phyloP scores from a whole-genome alignment of 108 stramenopile species.

The Aurantiochytrium sp. region DNA sequence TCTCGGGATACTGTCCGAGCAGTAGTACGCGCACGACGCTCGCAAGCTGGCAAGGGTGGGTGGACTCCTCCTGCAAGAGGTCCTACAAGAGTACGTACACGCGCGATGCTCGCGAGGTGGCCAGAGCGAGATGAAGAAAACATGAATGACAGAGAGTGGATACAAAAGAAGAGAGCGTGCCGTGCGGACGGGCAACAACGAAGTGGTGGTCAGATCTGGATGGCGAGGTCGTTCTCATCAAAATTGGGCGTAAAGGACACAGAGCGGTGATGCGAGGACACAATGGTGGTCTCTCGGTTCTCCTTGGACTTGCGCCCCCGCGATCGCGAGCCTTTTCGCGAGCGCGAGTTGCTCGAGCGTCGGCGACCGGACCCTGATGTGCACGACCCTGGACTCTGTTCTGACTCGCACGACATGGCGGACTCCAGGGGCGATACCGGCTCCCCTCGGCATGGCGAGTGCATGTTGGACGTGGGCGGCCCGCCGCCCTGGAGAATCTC shows the following conservation, averaged over 20 bases:
- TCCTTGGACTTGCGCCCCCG: background rate
- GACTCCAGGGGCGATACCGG: background rate
- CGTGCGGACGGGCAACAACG: too few species aligned
- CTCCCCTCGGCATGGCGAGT: background rate
- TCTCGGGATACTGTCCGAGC: too few species aligned
- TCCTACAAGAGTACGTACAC: too few species aligned
- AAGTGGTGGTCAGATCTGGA: background rate
- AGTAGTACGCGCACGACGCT: too few species aligned
- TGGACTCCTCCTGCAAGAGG: too few species aligned
- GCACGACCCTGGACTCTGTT: background rate
- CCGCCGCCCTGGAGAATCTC: background rate
- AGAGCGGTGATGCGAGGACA: background rate
- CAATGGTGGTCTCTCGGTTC: background rate
- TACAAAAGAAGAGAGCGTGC: too few species aligned
- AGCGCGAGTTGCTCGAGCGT: background rate
- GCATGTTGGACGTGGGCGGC: background rate
- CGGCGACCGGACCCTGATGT: background rate
- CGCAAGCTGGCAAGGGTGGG: too few species aligned
- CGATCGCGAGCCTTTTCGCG: background rate
- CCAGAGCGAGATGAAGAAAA: too few species aligned
- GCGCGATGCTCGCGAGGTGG: too few species aligned
- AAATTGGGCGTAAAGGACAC: background rate
- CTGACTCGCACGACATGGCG: background rate
- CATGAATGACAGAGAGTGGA: too few species aligned
- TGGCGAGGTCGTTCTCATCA: background rate